phyloP scores from a whole-genome alignment of 352 stramenopile species.

The Phytophthora colocasiae region DNA sequence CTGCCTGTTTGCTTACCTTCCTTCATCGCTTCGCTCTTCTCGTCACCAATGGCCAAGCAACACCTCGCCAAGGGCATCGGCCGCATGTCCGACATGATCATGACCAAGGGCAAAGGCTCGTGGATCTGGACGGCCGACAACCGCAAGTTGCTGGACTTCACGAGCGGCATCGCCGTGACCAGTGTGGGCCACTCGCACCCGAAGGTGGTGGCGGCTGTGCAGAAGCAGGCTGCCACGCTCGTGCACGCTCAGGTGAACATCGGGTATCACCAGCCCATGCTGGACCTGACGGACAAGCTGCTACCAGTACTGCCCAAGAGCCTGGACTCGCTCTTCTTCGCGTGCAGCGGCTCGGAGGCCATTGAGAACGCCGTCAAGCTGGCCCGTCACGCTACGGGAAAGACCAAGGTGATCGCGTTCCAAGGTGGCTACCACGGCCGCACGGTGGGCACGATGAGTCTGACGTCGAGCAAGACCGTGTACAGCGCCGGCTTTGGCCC shows the following conservation, averaged over 20 bases:
- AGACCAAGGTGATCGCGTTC: constrained; percentile 93
- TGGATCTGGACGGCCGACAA: constrained; percentile 90
- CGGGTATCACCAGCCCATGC: constrained; percentile 92
- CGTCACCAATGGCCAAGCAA: constrained; percentile 64
- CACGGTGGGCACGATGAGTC: constrained; percentile 91
- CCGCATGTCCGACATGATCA: constrained; percentile 88
- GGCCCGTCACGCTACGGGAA: constrained; percentile 89
- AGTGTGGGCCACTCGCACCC: constrained; percentile 94
- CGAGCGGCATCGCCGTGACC: constrained; percentile 93
- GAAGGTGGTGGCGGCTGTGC: constrained; percentile 88
- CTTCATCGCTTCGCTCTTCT: neutral
- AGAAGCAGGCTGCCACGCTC: constrained; percentile 90
- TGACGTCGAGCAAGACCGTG: constrained; percentile 92
- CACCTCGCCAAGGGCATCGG: constrained; percentile 79
- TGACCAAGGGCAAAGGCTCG: constrained; percentile 83
- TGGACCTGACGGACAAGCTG: constrained; percentile 90
- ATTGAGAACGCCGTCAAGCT: constrained; percentile 95
- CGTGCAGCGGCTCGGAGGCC: constrained; percentile 92
- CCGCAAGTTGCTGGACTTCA: constrained; percentile 93
- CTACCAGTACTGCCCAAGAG: constrained; percentile 78
- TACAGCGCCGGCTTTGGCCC: constrained; percentile 91
- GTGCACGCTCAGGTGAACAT: constrained; percentile 94
- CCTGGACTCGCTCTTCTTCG: constrained; percentile 92
- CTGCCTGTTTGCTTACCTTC: too few relatives aligned
- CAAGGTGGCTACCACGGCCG: constrained; percentile 94